phyloP scores from a whole-genome alignment of 1,139 yeast genomes.

The Meyerozyma guilliermondii region DNA sequence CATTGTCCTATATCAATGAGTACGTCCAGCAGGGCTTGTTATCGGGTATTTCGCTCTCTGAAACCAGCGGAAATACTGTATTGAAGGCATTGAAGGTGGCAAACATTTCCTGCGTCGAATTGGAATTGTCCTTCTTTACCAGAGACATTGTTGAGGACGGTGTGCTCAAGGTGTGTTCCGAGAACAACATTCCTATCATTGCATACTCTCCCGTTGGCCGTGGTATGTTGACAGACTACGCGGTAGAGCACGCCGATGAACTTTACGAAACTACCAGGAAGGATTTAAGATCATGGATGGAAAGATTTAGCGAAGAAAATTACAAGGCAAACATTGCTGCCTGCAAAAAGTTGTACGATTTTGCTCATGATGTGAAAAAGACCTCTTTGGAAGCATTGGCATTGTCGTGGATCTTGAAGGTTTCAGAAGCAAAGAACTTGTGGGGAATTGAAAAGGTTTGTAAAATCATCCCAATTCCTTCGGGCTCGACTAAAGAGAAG shows the following conservation, averaged over 20 bases:
- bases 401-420: slow-evolving; percentile 60
- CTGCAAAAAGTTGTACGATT: slow-evolving; percentile 38
- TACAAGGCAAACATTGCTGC: slow-evolving; percentile 46
- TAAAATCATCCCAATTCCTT: slow-evolving; percentile 71
- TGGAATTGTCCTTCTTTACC: slow-evolving; percentile 68
- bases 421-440: slow-evolving; percentile 23
- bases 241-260: slow-evolving; percentile 33
- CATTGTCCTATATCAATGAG: slow-evolving; percentile 46
- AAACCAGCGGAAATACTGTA: slow-evolving; percentile 59
- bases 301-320: slow-evolving; percentile 56
- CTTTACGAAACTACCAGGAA: slow-evolving; percentile 37
- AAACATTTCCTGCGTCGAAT: slow-evolving; percentile 65
- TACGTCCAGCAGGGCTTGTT: slow-evolving; percentile 51
- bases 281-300: slow-evolving; percentile 51
- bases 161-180: slow-evolving; percentile 47
- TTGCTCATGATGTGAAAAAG: slow-evolving; percentile 40
- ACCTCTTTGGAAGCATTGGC: slow-evolving; percentile 66
- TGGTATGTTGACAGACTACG: slow-evolving; percentile 65
- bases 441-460: slow-evolving; percentile 41
- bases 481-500: slow-evolving; percentile 56
- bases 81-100: slow-evolving; percentile 42
- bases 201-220: slow-evolving; percentile 84
- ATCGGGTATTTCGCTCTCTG: slow-evolving; percentile 68
- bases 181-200: slow-evolving; percentile 52
- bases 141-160: slow-evolving; percentile 59